Base-by-base conservation (phyloP, 1,139 yeast genomes). In the Diutina rugosa region DNA sequence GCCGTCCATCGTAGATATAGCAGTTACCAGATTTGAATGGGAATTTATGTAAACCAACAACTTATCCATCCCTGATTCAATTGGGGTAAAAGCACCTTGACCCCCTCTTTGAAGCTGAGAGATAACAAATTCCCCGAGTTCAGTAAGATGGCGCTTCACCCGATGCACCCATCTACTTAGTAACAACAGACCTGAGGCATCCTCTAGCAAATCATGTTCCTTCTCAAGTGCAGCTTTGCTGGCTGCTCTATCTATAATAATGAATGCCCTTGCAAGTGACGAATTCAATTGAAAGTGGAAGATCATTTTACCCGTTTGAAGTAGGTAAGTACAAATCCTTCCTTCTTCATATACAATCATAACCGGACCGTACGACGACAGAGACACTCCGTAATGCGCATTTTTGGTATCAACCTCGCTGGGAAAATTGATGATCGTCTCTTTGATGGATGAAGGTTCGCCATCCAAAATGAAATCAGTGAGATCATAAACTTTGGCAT, bases 1-100 rank as follows among this genome's bases (percentile, higher is more conserved):
- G 1, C 76, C 77, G 56, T 65, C 59, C 26, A 63, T 66, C 0
- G 78, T 64, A 49, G 72, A 69, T 14, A 70, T 57, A 1, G 77
- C 78, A 1, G 69, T 65, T 6, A 75, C 59, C 1, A 58, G 56
- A 0, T 59, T 56, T n/a, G 59, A 59, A 4, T 56, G 58, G 6
- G 63, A 62, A 59, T 73, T 74, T 46, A 60, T 63, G 57, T 66
- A 70, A 0, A 76, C 65, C 44, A 76, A 60, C 30, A 71, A 60
- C 58, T 75, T 76, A 32, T 65, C 70, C 55, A 75, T 67, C 0
- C 74, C 77, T 59, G 67, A 71, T n/a, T 65, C 67, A 51, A 67
- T 69, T 6, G 63, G 63, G 10, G 57, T 56, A 10, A 44, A 2
- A 45, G 49, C 7, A 56, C 56, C 14, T 56, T 26, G 9, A 10